Percentiles rank a stretch among this genome's conserved stretches.
Conservation (phyloP, 495 filamentous ascomycete genomes). For the Hypoxylon fuscum region DNA sequence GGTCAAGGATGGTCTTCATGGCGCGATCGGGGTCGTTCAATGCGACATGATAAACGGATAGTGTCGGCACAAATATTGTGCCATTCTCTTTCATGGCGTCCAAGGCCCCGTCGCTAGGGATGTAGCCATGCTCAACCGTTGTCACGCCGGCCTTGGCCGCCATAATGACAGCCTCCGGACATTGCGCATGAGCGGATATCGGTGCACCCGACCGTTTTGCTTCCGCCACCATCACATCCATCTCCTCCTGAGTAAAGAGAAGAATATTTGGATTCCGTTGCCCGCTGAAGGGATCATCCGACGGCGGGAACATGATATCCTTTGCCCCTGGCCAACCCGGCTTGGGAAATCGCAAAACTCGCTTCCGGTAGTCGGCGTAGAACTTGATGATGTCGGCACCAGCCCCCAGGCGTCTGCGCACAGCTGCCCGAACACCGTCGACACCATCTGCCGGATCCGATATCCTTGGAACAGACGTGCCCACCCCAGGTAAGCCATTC, state of each 20-base stretch:
- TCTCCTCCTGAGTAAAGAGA: slow-evolving; percentile 58
- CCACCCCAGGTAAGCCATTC: slow-evolving; percentile 45
- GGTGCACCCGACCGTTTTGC: slow-evolving; percentile 51
- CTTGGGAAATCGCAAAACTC: slow-evolving; percentile 56
- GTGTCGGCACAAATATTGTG: slow-evolving; percentile 60
- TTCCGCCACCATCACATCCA: slow-evolving; percentile 60
- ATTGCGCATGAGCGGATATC: slow-evolving; percentile 56
- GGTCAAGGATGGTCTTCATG: slow-evolving; percentile 36
- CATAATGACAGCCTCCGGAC: slow-evolving; percentile 54
- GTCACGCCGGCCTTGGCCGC: slow-evolving; percentile 60
- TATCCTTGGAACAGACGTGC: slow-evolving; percentile 47
- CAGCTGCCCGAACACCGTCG: slow-evolving; percentile 53
- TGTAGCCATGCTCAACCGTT: slow-evolving; percentile 60
- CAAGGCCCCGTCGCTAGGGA: slow-evolving; percentile 48
- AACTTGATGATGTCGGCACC: slow-evolving; percentile 64
- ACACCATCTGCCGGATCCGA: slow-evolving; percentile 57
- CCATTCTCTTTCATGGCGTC: slow-evolving; percentile 49
- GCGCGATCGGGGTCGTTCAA: slow-evolving; percentile 7
- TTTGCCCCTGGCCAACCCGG: slow-evolving; percentile 31
- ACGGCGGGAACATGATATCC: slow-evolving; percentile 32
- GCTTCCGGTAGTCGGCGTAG: slow-evolving; percentile 62
- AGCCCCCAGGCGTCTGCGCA: slow-evolving; percentile 56
- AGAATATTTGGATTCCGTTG: slow-evolving; percentile 54
- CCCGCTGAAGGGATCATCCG: slow-evolving; percentile 36
- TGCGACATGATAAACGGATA: slow-evolving; percentile 50